Base-by-base conservation (phyloP, 768 basidiomycete genomes). In the Leccinum disarticulatum region DNA sequence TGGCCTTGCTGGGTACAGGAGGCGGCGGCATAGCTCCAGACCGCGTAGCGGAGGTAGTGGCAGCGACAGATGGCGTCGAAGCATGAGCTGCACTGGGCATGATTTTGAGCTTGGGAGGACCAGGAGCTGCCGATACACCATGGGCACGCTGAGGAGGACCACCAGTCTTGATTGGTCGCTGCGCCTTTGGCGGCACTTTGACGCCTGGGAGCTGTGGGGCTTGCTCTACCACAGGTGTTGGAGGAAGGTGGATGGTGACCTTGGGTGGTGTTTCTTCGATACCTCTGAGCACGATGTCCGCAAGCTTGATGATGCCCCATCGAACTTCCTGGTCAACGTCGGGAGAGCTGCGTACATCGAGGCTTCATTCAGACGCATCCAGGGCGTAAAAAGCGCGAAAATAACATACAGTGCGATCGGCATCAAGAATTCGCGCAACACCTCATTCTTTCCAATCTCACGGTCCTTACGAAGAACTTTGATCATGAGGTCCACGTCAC, bases 271-370 rank as follows among this genome's bases (percentile, higher is more conserved):
- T 81, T 74, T 98, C 96, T 59, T 92, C 87, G 3, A 86, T 78
- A 25, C 92, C 90, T 54, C 88, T 86, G 64, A 95, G 87, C 47
- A 94, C 82, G 19, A 96, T 80, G 66, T 98, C 96, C 6, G 92
- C 93, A 25, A 97, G 78, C 74, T 98, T 98, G 67, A 98, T 80
- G 52, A 96, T 77, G 63, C 89, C 92, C 86, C 93, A 92, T 50
- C 95, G 88, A 43, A 95, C 90, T 76, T 96, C 91, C 67, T 91
- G 82, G 71, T 97, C 94, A 56, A 86, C 80, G 60, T 88, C 86
- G 0, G 88, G 80, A 33, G 87, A 83, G 33, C 93, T 95, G 47
- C 17, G n/a, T 33, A 31, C 28, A 25, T 57, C 13, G 33, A 41
- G 14, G 25, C 22, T 57, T 49, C 53, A 36, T 46, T 55, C 35